Percentiles rank a stretch among this genome's conserved stretches.
Conservation (phyloP, 306 rosid species). For the Medicago arabica region DNA sequence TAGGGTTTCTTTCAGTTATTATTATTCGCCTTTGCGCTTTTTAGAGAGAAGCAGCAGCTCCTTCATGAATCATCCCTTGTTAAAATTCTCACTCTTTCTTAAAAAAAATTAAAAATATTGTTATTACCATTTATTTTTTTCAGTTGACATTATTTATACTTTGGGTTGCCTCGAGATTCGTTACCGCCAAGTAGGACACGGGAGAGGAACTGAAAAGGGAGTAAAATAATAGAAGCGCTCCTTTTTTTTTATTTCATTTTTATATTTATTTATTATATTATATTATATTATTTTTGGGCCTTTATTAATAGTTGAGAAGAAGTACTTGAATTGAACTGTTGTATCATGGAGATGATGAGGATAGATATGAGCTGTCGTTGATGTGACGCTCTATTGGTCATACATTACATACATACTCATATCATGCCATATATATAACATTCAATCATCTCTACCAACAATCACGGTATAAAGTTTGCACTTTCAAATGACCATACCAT, state of each 20-base stretch:
- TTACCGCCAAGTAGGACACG: slow-evolving; percentile 28
- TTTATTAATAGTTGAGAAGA: background rate
- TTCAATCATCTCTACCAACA: too few species aligned
- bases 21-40: slow-evolving; percentile 40
- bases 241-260: too few species aligned
- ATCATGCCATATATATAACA: too few species aligned
- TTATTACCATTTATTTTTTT: too few species aligned
- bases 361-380: background rate
- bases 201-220: background rate
- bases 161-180: slow-evolving; percentile 33
- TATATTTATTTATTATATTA: too few species aligned
- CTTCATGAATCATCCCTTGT: slow-evolving; percentile 58
- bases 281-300: too few species aligned
- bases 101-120: too few species aligned
- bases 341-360: background rate
- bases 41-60: slow-evolving; percentile 45
- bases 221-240: too few species aligned
- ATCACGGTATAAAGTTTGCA: too few species aligned
- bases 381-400: too few species aligned
- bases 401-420: too few species aligned
- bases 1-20: slow-evolving; percentile 62
- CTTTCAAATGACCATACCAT: too few species aligned
- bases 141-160: background rate
- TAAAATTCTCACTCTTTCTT: slow-evolving; percentile 10
- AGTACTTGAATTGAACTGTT: background rate